Evolutionary conservation across 305 asterid genomes (phyloP).

Genomic region (Fraxinus nigra): DNA sequence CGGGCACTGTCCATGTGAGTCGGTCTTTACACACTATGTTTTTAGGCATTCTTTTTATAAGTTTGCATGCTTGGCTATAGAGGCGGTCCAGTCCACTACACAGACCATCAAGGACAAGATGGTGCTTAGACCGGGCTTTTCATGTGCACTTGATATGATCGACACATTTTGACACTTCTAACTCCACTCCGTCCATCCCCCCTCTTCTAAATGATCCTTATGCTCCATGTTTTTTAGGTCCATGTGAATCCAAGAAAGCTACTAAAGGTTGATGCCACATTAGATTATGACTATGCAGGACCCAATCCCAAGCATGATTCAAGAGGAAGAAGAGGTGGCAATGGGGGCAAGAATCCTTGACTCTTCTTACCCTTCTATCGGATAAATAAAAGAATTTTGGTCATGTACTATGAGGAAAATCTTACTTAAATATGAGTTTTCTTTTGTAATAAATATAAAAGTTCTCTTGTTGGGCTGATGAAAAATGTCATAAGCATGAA

Average conservation of each 20-base stretch:
- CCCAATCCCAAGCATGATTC: constrained; percentile 59
- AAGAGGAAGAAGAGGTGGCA: constrained; percentile 50
- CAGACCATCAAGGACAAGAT: background rate
- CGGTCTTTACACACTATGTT: background rate
- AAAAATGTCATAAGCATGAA: background rate
- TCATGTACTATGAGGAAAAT: background rate
- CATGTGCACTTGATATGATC: background rate
- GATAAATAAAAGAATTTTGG: background rate
- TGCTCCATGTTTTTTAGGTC: background rate
- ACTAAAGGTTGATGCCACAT: constrained; percentile 26
- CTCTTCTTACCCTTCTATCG: background rate
- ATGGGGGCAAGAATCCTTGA: constrained; percentile 34
- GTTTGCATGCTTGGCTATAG: background rate
- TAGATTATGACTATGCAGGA: constrained; percentile 56
- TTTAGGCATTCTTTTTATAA: background rate
- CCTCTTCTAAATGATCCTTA: background rate
- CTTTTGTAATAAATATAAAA: background rate
- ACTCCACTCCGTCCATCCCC: background rate
- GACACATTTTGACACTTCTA: background rate
- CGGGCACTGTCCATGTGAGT: background rate
- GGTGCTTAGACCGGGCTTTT: background rate
- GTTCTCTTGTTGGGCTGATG: background rate
- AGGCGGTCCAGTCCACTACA: background rate
- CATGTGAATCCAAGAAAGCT: constrained; percentile 47
- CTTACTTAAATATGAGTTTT: background rate